Base-by-base conservation (phyloP, 495 filamentous ascomycete species). In the Jackrogersella multiformis region DNA sequence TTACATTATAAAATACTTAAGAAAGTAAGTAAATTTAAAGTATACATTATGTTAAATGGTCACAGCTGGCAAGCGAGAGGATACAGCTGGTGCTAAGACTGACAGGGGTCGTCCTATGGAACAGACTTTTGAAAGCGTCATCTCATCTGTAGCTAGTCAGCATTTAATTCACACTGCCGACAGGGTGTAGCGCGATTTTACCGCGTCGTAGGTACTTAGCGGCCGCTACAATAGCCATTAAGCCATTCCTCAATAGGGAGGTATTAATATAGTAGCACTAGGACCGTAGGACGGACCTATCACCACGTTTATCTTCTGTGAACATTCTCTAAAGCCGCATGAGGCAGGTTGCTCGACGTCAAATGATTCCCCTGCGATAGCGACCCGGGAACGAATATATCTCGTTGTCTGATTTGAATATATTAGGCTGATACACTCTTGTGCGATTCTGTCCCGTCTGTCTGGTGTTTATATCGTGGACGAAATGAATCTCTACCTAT, bases 241-340 rank as follows among this genome's bases (percentile, higher is more conserved):
- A 38, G 36, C 60, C 39, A 60, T 64, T 53, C 64, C 69, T 20
- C 26, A 63, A 71, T 64, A 61, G 54, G 69, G 59, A 68, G 64
- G 68, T 70, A 45, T 35, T 23, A 23, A 60, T 56, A 48, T 56
- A 48, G 39, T 49, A 16, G 36, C 12, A 6, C 10, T 24, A 5
- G n/a, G n/a, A n/a, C n/a, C n/a, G n/a, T n/a, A n/a, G n/a, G n/a
- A n/a, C n/a, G n/a, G n/a, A n/a, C n/a, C n/a, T n/a, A n/a, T n/a
- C n/a, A 46, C 21, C 41, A 10, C 32, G 5, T 38, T 16, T 4
- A 48, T 38, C 15, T 28, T 39, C 35, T 26, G 45, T 35, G 53
- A 34, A 15, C 44, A 26, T 20, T 41, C 46, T 34, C 36, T 7
- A 51, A 48, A 63, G 59, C 59, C 54, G 58, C 65, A 63, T 63